Evolutionary conservation across 768 basidiomycete genomes (phyloP).

Genomic region (Naganishia randhawae): DNA sequence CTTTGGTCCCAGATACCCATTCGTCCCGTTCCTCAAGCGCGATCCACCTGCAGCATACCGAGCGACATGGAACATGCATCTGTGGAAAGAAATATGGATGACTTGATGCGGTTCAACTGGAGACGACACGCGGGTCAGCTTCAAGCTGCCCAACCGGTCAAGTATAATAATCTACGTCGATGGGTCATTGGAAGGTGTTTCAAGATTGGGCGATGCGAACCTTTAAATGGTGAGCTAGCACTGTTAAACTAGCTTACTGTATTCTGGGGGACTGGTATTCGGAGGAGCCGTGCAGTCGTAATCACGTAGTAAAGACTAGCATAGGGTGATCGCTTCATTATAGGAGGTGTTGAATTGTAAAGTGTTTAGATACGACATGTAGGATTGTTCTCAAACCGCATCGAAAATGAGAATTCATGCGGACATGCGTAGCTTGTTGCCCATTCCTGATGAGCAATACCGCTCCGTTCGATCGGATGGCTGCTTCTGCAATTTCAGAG

Average conservation of each 20-base stretch:
- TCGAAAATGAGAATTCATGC: no score
- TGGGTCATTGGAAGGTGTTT: conserved; percentile 27
- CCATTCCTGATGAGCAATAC: neutral
- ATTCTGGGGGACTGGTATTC: no score
- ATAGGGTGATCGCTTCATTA: neutral
- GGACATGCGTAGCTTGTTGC: neutral
- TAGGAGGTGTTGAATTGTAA: neutral
- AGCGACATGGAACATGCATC: conserved; percentile 39
- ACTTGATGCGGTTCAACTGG: conserved; percentile 27
- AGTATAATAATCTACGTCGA: conserved; percentile 7
- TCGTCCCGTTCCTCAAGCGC: neutral
- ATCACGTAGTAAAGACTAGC: neutral
- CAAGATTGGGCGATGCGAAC: conserved; percentile 27
- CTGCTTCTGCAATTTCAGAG: neutral
- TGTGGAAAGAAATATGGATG: conserved; percentile 24
- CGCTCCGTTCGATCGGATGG: neutral
- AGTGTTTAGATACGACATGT: no score
- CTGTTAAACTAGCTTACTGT: neutral
- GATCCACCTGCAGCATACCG: conserved; percentile 37
- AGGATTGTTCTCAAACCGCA: no score
- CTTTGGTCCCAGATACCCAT: neutral
- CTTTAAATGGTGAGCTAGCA: conserved; percentile 11
- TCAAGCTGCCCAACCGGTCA: neutral
- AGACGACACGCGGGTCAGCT: neutral
- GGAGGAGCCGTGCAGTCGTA: neutral